Conservation (phyloP, 345 rosid genomes). For the Excoecaria cochinchinensis region DNA sequence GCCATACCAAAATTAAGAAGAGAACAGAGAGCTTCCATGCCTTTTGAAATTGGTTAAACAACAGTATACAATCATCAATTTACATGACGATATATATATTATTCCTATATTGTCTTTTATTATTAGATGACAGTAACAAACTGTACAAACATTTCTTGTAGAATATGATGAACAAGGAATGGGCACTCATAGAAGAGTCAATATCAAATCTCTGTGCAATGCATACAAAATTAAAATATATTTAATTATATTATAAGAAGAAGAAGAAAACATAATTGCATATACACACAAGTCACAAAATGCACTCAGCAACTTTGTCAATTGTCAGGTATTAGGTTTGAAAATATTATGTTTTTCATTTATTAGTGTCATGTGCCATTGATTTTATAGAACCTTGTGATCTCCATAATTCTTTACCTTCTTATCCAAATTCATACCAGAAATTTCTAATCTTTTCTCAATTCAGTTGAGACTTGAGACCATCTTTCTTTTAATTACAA, state of each 20-base stretch:
- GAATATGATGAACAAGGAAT: slow-evolving; percentile 8
- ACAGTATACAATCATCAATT: background rate
- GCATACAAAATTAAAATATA: slow-evolving; percentile 1
- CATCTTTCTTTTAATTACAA: background rate
- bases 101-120: slow-evolving; percentile 17
- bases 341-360: slow-evolving; percentile 5
- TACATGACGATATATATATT: background rate
- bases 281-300: background rate
- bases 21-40: background rate
- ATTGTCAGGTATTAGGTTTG: background rate
- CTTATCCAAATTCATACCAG: background rate
- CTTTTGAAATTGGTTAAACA: background rate
- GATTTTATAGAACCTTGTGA: background rate
- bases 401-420: background rate
- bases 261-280: slow-evolving; percentile 3
- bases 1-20: slow-evolving; percentile 2
- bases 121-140: background rate
- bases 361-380: background rate
- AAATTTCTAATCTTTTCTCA: background rate
- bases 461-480: background rate
- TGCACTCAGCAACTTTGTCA: slow-evolving; percentile 16
- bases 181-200: slow-evolving; percentile 25
- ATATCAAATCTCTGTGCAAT: slow-evolving; percentile 26
- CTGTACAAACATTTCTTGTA: background rate
- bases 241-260: background rate